Percentiles rank a stretch among this genome's conserved stretches.
Evolutionary conservation across 2,329 filamentous ascomycete genomes (phyloP).

Genomic region (Pseudogymnoascus sp.): DNA sequence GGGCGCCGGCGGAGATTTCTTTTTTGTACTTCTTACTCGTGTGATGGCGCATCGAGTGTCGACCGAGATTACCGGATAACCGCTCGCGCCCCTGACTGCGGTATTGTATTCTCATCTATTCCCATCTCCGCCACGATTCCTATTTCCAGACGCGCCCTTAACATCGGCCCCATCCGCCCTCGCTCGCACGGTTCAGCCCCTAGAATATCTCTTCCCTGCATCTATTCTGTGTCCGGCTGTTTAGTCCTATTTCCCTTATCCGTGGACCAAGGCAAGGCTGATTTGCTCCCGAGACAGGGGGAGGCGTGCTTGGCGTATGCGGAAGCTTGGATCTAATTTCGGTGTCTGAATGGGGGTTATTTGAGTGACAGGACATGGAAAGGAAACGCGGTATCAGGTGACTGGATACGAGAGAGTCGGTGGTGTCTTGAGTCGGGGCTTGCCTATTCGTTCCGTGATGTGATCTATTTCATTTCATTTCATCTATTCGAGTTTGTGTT

Average conservation of each 20-base stretch:
- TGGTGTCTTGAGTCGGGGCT: not conserved
- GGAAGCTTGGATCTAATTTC: not conserved
- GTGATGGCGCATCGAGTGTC: no score
- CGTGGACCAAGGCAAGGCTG: not conserved
- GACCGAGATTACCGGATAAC: not conserved
- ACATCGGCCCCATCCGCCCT: not conserved
- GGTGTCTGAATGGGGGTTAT: not conserved
- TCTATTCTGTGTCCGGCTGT: not conserved
- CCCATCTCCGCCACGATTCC: no score
- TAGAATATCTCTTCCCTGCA: not conserved
- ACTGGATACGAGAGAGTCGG: not conserved
- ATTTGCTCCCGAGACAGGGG: not conserved
- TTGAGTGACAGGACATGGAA: not conserved
- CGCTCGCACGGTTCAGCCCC: not conserved
- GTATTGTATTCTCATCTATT: no score
- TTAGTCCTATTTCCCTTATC: no score
- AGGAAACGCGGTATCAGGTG: not conserved
- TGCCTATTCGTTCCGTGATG: not conserved
- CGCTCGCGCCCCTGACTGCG: not conserved
- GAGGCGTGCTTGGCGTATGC: not conserved
- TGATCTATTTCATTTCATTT: not conserved
- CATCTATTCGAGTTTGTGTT: not conserved
- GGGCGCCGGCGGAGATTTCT: not conserved
- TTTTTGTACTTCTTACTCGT: not conserved
- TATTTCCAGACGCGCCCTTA: no score